Base-by-base conservation (phyloP, 768 basidiomycete genomes). In the Tylopilus balloui region DNA sequence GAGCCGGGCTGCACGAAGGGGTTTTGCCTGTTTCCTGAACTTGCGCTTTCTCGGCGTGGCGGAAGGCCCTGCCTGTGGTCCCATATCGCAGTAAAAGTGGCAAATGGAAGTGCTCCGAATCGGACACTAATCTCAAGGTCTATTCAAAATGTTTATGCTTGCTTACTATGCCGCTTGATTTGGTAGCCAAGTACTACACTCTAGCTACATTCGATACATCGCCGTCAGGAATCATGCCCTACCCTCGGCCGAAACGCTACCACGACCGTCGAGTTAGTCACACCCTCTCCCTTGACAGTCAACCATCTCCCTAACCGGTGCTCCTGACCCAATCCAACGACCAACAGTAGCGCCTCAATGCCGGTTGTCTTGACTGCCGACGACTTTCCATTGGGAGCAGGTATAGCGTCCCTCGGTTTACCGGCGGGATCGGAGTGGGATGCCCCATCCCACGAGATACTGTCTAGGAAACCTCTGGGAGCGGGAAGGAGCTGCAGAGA, bases 281-380 rank as follows among this genome's bases (percentile, higher is more conserved):
- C 81, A 1, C 87, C 86, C 42, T 73, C 72, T 25, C 82, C 84
- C 63, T 86, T 88, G 49, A 88, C 60, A 41, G 73, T 78, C 61
- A 92, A 67, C 95, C 96, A 99, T 54, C 96, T 75, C 2, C 96
- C 95, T 29, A 95, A 65, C 49, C 89, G 79, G 62, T 86, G 89
- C 65, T 99, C 96, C 63, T 93, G 88, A 2, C 88, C 89, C 15
- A 92, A 64, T 10, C 86, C 90, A 6, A 83, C 92, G 14, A 92
- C 79, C 29, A 99, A 64, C 47, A 94, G 69, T 45, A 79, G 61
- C n/a, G 65, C 13, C 37, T 66, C 60, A 25, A 67, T 57, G 39
- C 65, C 57, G 2, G 65, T 59, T 37, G 59, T 31, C 55, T 59
- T 78, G 50, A 52, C 40, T 43, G 38, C 55, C 48, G 57, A 53